phyloP scores from a whole-genome alignment of 306 rosid species.

The Gillenia trifoliata region DNA sequence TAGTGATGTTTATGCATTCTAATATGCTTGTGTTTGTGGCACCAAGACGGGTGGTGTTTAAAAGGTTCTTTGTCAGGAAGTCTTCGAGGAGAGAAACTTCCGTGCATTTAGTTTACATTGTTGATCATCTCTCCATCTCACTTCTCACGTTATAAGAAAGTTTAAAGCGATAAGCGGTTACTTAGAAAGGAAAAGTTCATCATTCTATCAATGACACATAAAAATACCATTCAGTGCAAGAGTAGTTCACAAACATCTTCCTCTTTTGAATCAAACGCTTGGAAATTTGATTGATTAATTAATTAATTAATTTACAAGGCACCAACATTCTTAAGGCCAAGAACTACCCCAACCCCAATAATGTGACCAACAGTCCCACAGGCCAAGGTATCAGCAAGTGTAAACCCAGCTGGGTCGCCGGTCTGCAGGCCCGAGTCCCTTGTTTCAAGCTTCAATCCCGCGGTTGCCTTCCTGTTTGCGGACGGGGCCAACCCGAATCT shows the following conservation, averaged over 20 bases:
- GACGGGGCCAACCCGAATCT: slow-evolving; percentile 95
- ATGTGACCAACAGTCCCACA: slow-evolving; percentile 86
- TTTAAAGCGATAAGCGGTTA: no score
- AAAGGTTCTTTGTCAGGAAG: background rate
- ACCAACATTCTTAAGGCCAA: slow-evolving; percentile 85
- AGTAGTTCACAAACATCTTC: background rate
- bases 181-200: no score
- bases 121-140: background rate
- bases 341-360: slow-evolving; percentile 94
- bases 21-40: no score
- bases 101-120: no score
- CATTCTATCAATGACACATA: no score
- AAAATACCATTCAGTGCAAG: background rate
- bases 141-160: background rate
- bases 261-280: background rate
- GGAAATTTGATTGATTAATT: background rate
- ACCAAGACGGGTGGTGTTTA: no score
- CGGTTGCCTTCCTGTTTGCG: slow-evolving; percentile 89
- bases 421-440: slow-evolving; percentile 97
- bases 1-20: no score
- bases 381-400: slow-evolving; percentile 97
- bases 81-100: background rate
- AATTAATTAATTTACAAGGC: slow-evolving; percentile 44
- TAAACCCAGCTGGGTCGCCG: slow-evolving; percentile 96
- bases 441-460: slow-evolving; percentile 76